Percentiles rank a stretch among this genome's conserved stretches.
Conservation (phyloP, 116 monocot species). For the Phalaenopsis hybrid region DNA sequence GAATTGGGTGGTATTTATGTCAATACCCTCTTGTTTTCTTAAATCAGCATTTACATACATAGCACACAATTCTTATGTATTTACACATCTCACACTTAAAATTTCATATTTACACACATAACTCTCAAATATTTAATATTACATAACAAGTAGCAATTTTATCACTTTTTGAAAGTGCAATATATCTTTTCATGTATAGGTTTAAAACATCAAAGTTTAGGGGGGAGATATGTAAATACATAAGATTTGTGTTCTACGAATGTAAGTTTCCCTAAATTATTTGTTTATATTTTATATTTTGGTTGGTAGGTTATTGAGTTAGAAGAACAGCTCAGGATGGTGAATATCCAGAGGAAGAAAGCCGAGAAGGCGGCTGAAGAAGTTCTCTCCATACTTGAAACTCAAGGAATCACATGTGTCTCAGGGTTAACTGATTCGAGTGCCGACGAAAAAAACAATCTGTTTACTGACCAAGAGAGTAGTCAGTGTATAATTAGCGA, state of each 20-base stretch:
- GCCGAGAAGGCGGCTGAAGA: slow-evolving; percentile 78
- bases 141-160: too few relatives aligned
- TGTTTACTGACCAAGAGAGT: slow-evolving; percentile 1
- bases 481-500: slow-evolving; percentile 7
- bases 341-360: slow-evolving; percentile 66
- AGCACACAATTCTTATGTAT: too few relatives aligned
- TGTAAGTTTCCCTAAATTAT: not conserved
- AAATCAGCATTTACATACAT: too few relatives aligned
- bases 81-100: too few relatives aligned
- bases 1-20: too few relatives aligned
- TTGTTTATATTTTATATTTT: not conserved
- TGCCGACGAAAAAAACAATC: slow-evolving; percentile 45
- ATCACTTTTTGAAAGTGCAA: too few relatives aligned
- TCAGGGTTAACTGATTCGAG: slow-evolving; percentile 50
- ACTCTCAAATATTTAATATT: too few relatives aligned
- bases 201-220: too few relatives aligned
- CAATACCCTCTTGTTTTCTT: too few relatives aligned
- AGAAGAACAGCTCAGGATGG: slow-evolving; percentile 74
- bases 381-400: slow-evolving; percentile 73
- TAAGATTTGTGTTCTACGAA: not conserved
- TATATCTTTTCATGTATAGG: too few relatives aligned
- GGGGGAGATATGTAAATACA: too few relatives aligned
- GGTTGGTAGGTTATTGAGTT: slow-evolving; percentile 63
- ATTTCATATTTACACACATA: too few relatives aligned
- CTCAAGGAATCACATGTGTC: slow-evolving; percentile 43